Conservation (phyloP, 768 basidiomycete species). For the Rossbeevera mucosa region DNA sequence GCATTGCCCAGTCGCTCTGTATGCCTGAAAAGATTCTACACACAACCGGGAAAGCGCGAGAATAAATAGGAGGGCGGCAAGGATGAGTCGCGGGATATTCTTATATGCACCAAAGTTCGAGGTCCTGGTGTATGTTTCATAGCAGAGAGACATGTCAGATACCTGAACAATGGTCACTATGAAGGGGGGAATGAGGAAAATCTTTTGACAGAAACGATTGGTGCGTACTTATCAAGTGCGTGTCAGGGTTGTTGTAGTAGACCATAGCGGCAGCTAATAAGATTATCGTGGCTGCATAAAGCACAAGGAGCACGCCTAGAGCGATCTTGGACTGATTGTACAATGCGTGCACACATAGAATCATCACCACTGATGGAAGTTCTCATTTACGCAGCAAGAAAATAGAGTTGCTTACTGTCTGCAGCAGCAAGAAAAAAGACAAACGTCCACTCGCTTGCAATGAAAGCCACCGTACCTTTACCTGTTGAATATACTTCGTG, state of each 20-base stretch:
- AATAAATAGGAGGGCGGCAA: constrained; percentile 8
- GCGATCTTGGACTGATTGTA: constrained; percentile 14
- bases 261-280: not conserved
- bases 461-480: constrained; percentile 10
- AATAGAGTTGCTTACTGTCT: constrained; percentile 12
- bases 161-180: constrained; percentile 11
- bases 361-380: constrained; percentile 16
- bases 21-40: constrained; percentile 7
- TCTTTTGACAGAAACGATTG: not conserved
- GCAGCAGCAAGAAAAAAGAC: constrained; percentile 12
- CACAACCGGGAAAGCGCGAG: constrained; percentile 4
- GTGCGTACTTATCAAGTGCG: constrained; percentile 8
- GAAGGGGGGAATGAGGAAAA: not conserved
- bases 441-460: not conserved
- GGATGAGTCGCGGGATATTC: constrained; percentile 7
- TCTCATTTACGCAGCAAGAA: not conserved
- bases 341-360: constrained; percentile 22
- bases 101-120: constrained; percentile 9
- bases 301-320: constrained; percentile 12
- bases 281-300: constrained; percentile 7
- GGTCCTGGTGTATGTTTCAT: not conserved
- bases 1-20: constrained; percentile 8
- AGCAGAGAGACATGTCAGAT: constrained; percentile 15
- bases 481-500: not conserved
- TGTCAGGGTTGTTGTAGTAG: constrained; percentile 4